Base-by-base conservation (phyloP, 2,329 filamentous ascomycete species). In the Keithomyces neogunnii region DNA sequence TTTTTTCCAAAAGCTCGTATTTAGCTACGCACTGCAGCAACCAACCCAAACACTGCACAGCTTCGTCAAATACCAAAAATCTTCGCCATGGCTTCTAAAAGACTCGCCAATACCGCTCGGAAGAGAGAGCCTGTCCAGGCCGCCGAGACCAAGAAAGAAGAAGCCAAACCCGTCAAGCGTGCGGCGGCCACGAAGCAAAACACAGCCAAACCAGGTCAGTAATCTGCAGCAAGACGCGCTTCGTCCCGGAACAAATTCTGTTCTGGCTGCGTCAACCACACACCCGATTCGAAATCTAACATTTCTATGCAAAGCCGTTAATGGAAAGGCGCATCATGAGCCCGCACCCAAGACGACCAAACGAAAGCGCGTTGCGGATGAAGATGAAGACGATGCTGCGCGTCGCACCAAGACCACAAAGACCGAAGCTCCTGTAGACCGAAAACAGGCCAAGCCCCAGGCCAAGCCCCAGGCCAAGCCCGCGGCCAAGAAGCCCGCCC, bases 331-430 rank as follows among this genome's bases (percentile, higher is more conserved):
- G 28, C 31, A 30, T 28, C 28, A 49, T 36, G 49, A 32, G 8
- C 30, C 49, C 36, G 48, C 49, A 31, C 46, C 52, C n/a, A 36
- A 38, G 9, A 44, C 42, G 3, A 43, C 49, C 4, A 53, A 53
- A 35, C 52, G 52, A 29, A 53, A 53, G 46, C 52, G 52, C 49
- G 52, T 47, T 26, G 49, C 46, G 13, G 52, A 53, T 7, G 52
- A 51, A 2, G 49, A 53, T 8, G 48, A 49, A 33, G 46, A 51
- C 8, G 48, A 51, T 19, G 30, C 26, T 19, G 26, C 36, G n/a
- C 52, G 52, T 30, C 52, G 49, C 38, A 51, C 42, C n/a, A 53
- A 51, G 40, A 32, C 46, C 5, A 45, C 28, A 29, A 53, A 51
- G 42, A 40, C 43, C n/a, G 49, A 38, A 43, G 46, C 45, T 30